phyloP scores from a whole-genome alignment of 768 basidiomycete species.

The Hericium alpestre region DNA sequence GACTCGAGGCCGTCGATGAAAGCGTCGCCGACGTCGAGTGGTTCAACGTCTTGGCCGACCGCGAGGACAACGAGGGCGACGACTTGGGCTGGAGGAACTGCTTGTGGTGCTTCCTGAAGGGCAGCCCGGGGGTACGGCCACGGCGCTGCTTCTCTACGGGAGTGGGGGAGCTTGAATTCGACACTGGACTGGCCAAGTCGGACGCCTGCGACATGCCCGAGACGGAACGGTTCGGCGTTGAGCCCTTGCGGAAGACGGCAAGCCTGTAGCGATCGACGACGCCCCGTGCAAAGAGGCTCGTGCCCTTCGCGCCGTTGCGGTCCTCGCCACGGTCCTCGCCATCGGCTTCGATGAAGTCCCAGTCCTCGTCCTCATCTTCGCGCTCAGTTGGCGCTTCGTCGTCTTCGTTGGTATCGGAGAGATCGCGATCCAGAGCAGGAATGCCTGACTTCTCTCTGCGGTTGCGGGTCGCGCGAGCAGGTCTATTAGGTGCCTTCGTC shows the following conservation, averaged over 20 bases:
- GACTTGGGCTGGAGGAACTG: slow-evolving; percentile 69
- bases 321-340: slow-evolving; percentile 50
- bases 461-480: slow-evolving; percentile 21
- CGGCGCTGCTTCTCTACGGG: slow-evolving; percentile 49
- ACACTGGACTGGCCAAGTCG: slow-evolving; percentile 27
- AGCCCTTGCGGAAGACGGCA: slow-evolving; percentile 77
- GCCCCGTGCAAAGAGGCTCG: slow-evolving; percentile 81
- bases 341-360: slow-evolving; percentile 80
- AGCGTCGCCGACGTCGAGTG: slow-evolving; percentile 38
- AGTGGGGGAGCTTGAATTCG: slow-evolving; percentile 32
- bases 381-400: slow-evolving; percentile 30
- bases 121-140: slow-evolving; percentile 57
- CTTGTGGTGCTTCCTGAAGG: slow-evolving; percentile 61
- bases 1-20: slow-evolving; percentile 38
- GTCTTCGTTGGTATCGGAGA: slow-evolving; percentile 43
- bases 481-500: slow-evolving; percentile 12
- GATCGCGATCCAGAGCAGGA: slow-evolving; percentile 64
- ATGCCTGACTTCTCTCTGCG: slow-evolving; percentile 80
- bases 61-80: slow-evolving; percentile 41
- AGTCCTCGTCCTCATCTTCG: slow-evolving; percentile 74
- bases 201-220: slow-evolving; percentile 53
- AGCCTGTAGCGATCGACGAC: slow-evolving; percentile 82
- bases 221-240: slow-evolving; percentile 45
- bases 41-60: slow-evolving; percentile 27
- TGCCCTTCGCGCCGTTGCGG: slow-evolving; percentile 67